Percentiles rank a stretch among this genome's conserved stretches.
These are phyloP conservation scores for Bothriochloa decipiens DNA, from an alignment of 176 grass and related monocot genomes.

Conservation along the genomic window DNA sequence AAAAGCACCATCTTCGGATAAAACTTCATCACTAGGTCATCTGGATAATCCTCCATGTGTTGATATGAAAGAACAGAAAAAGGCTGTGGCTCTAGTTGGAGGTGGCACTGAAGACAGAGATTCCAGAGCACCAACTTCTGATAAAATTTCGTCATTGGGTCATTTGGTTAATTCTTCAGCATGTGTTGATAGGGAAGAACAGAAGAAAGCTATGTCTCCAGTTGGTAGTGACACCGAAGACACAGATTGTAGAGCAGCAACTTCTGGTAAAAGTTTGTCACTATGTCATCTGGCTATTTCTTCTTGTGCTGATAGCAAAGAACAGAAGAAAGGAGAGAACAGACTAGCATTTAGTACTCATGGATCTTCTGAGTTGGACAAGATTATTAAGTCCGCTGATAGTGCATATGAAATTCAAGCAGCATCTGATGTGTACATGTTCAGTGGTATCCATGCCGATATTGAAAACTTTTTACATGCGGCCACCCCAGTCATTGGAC, in stretches of 20 bases:
- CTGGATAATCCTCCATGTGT: background rate
- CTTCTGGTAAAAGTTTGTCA: background rate
- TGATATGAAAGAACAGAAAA: constrained; percentile 19
- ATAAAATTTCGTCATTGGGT: background rate
- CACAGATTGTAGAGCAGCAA: background rate
- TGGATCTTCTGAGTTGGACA: constrained; percentile 26
- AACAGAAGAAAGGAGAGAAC: constrained; percentile 13
- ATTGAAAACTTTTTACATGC: constrained; percentile 51
- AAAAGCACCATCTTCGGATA: constrained; percentile 13
- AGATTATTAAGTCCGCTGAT: constrained; percentile 42
- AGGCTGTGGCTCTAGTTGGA: background rate
- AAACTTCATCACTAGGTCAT: background rate
- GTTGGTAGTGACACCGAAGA: background rate
- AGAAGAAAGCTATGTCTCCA: background rate
- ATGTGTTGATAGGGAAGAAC: constrained; percentile 22
- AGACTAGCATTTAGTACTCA: background rate
- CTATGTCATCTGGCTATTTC: background rate
- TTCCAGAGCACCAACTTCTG: constrained; percentile 16
- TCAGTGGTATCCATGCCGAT: constrained; percentile 32
- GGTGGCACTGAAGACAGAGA: background rate
- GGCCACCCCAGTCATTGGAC: constrained; percentile 51
- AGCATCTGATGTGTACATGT: constrained; percentile 16
- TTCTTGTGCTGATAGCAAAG: constrained; percentile 20
- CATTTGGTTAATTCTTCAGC: background rate
- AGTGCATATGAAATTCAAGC: constrained; percentile 39